Percentiles rank a stretch among this genome's conserved stretches.
Conservation (phyloP, 139 green algal genomes). For the Microglena sp. region DNA sequence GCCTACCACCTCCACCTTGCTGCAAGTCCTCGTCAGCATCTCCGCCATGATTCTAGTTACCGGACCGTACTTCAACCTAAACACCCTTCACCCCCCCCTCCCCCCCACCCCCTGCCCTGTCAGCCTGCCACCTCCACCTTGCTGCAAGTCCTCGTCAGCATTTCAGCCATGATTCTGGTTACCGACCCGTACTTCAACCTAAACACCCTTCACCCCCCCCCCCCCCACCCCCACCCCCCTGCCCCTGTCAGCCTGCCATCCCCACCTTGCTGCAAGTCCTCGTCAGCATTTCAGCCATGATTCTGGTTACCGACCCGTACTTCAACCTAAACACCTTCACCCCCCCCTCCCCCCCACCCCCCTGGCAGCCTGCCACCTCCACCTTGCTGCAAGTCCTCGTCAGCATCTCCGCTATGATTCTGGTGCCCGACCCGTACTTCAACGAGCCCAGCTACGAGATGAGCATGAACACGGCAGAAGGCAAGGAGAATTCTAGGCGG, state of each 20-base stretch:
- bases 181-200: constrained; percentile 81
- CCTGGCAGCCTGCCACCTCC: too few species aligned
- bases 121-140: too few species aligned
- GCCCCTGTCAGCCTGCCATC: too few species aligned
- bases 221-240: too few species aligned
- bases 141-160: constrained; percentile 70
- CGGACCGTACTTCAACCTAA: constrained; percentile 85
- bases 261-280: too few species aligned
- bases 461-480: not conserved
- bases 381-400: too few species aligned
- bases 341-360: too few species aligned
- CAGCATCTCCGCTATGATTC: constrained; percentile 80
- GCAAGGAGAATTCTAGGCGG: not conserved
- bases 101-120: too few species aligned
- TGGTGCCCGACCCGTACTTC: constrained; percentile 80
- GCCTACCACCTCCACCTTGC: too few species aligned
- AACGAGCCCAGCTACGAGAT: constrained; percentile 46
- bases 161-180: constrained; percentile 82
- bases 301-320: constrained; percentile 78
- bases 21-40: constrained; percentile 74
- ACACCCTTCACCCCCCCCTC: too few species aligned
- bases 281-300: constrained; percentile 79
- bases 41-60: constrained; percentile 77
- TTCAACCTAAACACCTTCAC: too few species aligned
- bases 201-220: too few species aligned